Conservation (phyloP, 2,329 filamentous ascomycete species). For the Fusarium chlamydosporum region DNA sequence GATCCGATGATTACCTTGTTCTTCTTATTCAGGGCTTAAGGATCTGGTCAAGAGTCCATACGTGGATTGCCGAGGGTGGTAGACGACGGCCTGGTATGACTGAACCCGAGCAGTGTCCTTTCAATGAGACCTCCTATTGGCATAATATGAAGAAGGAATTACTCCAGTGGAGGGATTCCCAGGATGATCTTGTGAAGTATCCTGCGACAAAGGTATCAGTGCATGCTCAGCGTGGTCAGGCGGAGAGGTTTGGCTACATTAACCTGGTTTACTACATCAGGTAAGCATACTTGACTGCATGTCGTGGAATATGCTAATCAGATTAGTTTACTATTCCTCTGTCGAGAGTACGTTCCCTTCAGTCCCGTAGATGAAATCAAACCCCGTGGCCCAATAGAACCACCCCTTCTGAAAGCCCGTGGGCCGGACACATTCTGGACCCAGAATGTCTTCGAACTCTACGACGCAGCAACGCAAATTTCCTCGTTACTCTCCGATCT, state of each 20-base stretch:
- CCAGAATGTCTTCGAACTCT: slow-evolving; percentile 36
- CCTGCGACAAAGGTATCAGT: slow-evolving; percentile 42
- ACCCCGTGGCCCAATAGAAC: slow-evolving; percentile 46
- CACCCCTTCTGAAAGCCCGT: slow-evolving; percentile 38
- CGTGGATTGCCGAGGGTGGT: slow-evolving; percentile 45
- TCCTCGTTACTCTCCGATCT: slow-evolving; percentile 43
- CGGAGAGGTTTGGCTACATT: slow-evolving; percentile 47
- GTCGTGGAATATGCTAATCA: fast-evolving
- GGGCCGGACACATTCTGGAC: slow-evolving; percentile 44
- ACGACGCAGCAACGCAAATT: slow-evolving; percentile 45
- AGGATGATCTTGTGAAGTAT: slow-evolving; percentile 39
- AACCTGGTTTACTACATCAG: slow-evolving; percentile 49
- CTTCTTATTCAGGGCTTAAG: slow-evolving; percentile 41
- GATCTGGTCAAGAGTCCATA: slow-evolving; percentile 47
- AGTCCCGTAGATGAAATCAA: slow-evolving; percentile 44
- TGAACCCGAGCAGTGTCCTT: slow-evolving; percentile 42
- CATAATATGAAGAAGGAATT: slow-evolving; percentile 40
- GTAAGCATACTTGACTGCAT: neutral
- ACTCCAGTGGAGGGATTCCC: slow-evolving; percentile 40
- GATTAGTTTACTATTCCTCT: slow-evolving; percentile 35
- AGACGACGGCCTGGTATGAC: slow-evolving; percentile 44
- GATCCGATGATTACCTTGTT: slow-evolving; percentile 31
- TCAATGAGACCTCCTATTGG: slow-evolving; percentile 41
- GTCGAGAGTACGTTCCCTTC: slow-evolving; percentile 47
- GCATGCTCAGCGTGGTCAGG: slow-evolving; percentile 47